Base-by-base conservation (phyloP, 257 asterid genomes). In the Catharanthus roseus region DNA sequence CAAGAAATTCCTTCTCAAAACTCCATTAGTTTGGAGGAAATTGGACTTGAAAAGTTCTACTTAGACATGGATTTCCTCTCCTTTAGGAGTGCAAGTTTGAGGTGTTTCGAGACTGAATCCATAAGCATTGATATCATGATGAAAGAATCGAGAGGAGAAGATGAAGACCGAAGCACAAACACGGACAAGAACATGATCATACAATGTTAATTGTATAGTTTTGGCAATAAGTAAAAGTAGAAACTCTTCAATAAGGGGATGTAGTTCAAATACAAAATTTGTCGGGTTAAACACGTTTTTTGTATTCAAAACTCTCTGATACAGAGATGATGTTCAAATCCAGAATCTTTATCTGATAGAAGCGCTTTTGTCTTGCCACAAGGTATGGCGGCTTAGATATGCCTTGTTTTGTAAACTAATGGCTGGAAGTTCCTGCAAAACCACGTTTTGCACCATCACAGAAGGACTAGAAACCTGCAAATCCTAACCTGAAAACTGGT, bases 21-120 rank as follows among this genome's bases (percentile, higher is more conserved):
- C 69, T 68, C 83, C 53, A 77, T 88, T 12, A 86, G 87, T 71
- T 45, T 85, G 38, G 90, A 90, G 70, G 87, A 85, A 24, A 75
- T 83, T 71, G 84, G 87, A 66, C 85, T 90, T 47, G 83, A 88
- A 71, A 88, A 82, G 73, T 90, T 87, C 78, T 82, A 81, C 63
- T 73, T 90, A 29, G 88, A 87, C 64, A 70, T 83, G 67, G 88
- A 81, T 50, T 64, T 69, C 69, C 45, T 70, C 11, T 74, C 77
- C 60, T 77, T 84, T 44, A 68, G 77, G 10, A 88, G 95, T 78
- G 81, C 81, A 18, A 81, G 82, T 78, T 83, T 90, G 85, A 82
- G 90, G 80, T 84, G 92, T 71, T 84, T 88, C 36, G 95, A 82
- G 70, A 16, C 50, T 34, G 38, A 51, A n/a, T 58, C 58, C 31